Evolutionary conservation across 441 rosid species (phyloP).

Genomic region (Omphalea diandra): DNA sequence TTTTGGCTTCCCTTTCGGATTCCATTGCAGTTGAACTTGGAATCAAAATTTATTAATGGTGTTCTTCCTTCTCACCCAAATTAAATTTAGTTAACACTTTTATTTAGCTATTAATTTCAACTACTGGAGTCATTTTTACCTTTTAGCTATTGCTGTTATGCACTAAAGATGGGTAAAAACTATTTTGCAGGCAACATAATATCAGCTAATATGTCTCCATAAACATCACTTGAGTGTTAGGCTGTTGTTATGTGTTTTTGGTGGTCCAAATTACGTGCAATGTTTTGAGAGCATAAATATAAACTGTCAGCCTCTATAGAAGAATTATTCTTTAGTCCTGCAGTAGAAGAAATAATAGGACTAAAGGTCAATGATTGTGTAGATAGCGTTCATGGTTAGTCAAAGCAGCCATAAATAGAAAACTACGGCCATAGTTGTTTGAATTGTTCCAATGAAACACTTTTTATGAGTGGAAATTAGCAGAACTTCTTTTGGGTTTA

Average conservation of each 20-base stretch:
- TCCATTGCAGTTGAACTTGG: neutral
- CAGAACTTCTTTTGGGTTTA: neutral
- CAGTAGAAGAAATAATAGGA: neutral
- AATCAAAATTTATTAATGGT: neutral
- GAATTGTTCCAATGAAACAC: neutral
- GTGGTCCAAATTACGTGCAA: neutral
- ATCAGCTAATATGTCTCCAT: neutral
- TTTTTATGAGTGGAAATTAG: neutral
- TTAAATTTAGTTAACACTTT: constrained; percentile 2
- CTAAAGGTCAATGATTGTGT: neutral
- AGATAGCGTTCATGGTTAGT: neutral
- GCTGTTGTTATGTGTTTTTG: neutral
- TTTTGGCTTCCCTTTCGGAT: neutral
- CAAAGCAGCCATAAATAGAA: neutral
- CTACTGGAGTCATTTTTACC: neutral
- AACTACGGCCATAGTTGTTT: neutral
- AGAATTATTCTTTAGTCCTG: neutral
- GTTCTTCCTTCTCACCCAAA: neutral
- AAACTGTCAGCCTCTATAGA: neutral
- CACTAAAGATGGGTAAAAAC: neutral
- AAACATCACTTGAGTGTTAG: neutral
- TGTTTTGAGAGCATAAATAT: neutral
- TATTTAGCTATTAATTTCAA: neutral
- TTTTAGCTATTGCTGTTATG: neutral
- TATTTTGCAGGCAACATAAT: neutral